Percentiles rank a stretch among this genome's conserved stretches.
Evolutionary conservation across 2,329 filamentous ascomycete species (phyloP).

Genomic region (Aspergillus luchuensis): DNA sequence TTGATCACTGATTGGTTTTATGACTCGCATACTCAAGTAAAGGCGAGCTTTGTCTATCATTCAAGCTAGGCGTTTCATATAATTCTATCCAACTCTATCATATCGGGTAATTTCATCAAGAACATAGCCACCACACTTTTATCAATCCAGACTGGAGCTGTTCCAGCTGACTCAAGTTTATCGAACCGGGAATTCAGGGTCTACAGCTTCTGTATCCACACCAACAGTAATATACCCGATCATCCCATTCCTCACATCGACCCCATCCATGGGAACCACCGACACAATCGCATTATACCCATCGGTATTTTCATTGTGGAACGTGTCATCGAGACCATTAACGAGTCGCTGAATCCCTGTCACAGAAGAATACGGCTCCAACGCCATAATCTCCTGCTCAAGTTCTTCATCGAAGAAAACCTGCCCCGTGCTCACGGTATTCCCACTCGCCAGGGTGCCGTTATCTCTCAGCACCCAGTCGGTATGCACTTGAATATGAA

Average conservation of each 20-base stretch:
- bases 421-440: background rate
- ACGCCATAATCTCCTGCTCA: background rate
- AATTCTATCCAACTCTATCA: background rate
- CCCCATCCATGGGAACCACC: background rate
- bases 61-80: background rate
- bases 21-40: too few relatives aligned
- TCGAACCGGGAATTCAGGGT: background rate
- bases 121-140: background rate
- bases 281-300: background rate
- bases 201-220: background rate
- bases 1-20: too few relatives aligned
- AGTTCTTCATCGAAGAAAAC: background rate
- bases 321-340: background rate
- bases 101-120: background rate
- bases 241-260: background rate
- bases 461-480: background rate
- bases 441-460: background rate
- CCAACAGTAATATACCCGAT: background rate
- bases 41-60: background rate
- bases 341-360: background rate
- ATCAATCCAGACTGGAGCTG: background rate
- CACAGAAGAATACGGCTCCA: background rate
- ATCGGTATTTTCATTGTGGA: background rate
- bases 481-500: background rate
- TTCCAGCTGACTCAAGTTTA: background rate